Evolutionary conservation across 345 rosid species (phyloP), one percentile per base, ranked within the genome.

Genomic region (Corchorus capsularis): DNA sequence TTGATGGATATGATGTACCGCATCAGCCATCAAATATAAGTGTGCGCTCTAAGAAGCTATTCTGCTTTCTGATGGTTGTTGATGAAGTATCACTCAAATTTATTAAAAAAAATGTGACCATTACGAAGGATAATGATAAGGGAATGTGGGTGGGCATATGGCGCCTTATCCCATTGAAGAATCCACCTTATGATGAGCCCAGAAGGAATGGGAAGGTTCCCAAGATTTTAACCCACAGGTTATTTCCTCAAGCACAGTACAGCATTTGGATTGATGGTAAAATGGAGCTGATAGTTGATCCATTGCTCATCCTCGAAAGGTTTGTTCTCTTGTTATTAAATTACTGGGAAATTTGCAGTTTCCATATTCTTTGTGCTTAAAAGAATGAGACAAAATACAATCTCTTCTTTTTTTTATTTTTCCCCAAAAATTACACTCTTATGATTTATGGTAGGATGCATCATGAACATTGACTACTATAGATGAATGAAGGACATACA

Each of bases 181-280:
- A 86, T 77, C 93, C 88, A 34, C 98, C 98, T 17, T 96, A 91
- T 79, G 98, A 94, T 79, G 99, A 96, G 75, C 99, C 98, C 46
- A 87, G 98, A 79, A 88, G 98, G 82, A 96, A 96, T 46, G 97
- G 99, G 73, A 94, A 94, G 85, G 97, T 96, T 60, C 73, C 73
- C 61, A 69, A 69, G 60, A 96, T 96, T 79, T 83, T 96, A 88
- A 94, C 99, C 73, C 99, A 94, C 85, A 90, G 99, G 86, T 82
- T 96, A 78, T 94, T 94, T 85, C 99, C 97, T 79, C 81, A 91
- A 82, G 90, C 97, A 11, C 96, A 85, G 57, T 94, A 92, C 90
- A 96, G 94, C 86, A 96, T 96, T 71, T 96, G 99, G 99, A 92
- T 96, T 77, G 98, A 96, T 86, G 98, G 95, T 69, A 94, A 96